phyloP scores from a whole-genome alignment of 306 rosid species.

The Lathyrus tuberosus region DNA sequence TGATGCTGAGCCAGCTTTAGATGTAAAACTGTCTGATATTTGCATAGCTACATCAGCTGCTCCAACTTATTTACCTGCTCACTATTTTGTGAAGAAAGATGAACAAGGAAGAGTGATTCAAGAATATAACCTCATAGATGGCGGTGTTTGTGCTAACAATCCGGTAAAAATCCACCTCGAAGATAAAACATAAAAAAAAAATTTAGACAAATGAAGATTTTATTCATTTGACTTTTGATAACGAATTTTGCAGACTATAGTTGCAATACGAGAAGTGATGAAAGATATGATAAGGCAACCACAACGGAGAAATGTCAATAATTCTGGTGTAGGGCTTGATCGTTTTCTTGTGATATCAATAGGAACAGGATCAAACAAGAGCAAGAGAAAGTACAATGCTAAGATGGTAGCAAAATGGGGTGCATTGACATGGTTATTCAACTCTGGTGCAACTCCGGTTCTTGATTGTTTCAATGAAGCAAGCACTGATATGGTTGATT shows the following conservation, averaged over 20 bases:
- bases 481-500: conserved; percentile 50
- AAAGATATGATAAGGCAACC: conserved; percentile 40
- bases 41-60: conserved; percentile 52
- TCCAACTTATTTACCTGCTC: conserved; percentile 46
- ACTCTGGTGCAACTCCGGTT: conserved; percentile 46
- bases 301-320: not conserved
- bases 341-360: conserved; percentile 52
- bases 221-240: not conserved
- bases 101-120: conserved; percentile 6
- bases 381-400: conserved; percentile 43
- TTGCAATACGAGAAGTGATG: conserved; percentile 55
- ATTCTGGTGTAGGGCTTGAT: conserved; percentile 26
- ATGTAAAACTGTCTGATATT: conserved; percentile 45
- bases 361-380: conserved; percentile 55
- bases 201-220: not conserved
- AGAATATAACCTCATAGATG: conserved; percentile 48
- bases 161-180: conserved; percentile 33
- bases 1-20: conserved; percentile 4
- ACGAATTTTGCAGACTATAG: conserved; percentile 43
- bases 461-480: conserved; percentile 47
- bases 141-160: conserved; percentile 45
- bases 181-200: not conserved
- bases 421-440: conserved; percentile 41
- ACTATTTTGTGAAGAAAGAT: conserved; percentile 41
- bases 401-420: conserved; percentile 55